phyloP scores from a whole-genome alignment of 2,329 filamentous ascomycete species.

The Talaromyces atroroseus region DNA sequence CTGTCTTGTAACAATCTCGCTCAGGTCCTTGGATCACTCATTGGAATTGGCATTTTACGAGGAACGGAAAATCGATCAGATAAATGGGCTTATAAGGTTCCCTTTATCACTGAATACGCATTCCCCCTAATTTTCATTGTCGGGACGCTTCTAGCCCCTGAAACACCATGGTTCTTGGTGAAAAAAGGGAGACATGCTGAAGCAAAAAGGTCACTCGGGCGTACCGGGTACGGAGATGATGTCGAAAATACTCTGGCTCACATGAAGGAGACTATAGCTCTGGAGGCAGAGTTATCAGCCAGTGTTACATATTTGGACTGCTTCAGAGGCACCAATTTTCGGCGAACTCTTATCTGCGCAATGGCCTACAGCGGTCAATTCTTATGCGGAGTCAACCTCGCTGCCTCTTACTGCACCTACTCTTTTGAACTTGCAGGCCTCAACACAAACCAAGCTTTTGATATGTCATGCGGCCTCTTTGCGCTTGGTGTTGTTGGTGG shows the following conservation, averaged over 20 bases:
- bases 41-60: background rate
- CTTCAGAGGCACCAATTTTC: background rate
- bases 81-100: background rate
- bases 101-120: background rate
- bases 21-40: background rate
- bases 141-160: background rate
- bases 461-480: background rate
- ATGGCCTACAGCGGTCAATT: constrained; percentile 23
- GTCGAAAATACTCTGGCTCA: background rate
- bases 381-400: constrained; percentile 38
- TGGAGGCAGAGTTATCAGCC: background rate
- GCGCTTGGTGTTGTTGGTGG: background rate
- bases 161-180: constrained; percentile 52
- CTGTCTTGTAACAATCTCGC: background rate
- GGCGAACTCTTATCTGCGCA: background rate
- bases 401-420: constrained; percentile 48
- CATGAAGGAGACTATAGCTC: background rate
- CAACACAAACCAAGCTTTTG: background rate
- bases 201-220: background rate
- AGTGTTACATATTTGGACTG: background rate
- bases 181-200: constrained; percentile 43
- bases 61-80: background rate
- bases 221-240: background rate
- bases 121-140: no score
- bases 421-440: constrained; percentile 38